Percentiles rank a stretch among this genome's conserved stretches.
phyloP scores from a whole-genome alignment of 139 green algal genomes.

The Trebouxia sp. region DNA sequence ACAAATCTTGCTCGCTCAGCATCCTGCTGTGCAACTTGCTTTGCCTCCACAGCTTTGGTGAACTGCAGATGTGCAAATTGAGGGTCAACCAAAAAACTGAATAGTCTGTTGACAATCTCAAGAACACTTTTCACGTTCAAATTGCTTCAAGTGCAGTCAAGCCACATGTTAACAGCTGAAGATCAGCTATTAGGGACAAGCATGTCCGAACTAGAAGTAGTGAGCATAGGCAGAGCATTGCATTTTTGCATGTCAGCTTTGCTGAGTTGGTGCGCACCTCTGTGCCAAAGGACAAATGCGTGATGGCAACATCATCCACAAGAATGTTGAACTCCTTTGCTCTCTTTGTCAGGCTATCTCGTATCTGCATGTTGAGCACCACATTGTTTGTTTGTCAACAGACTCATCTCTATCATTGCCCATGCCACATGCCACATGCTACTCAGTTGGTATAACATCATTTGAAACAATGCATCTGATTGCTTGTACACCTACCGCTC shows the following conservation, averaged over 20 bases:
- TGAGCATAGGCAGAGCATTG: neutral
- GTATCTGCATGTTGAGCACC: slow-evolving; percentile 49
- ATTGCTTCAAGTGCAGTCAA: neutral
- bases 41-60: slow-evolving; percentile 93
- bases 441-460: no score
- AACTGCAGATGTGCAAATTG: slow-evolving; percentile 65
- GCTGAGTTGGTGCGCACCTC: slow-evolving; percentile 81
- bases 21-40: slow-evolving; percentile 99
- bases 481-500: slow-evolving; percentile 45
- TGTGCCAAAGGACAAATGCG: slow-evolving; percentile 94
- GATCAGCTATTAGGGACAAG: neutral
- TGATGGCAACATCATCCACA: slow-evolving; percentile 98
- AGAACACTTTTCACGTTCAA: no score
- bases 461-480: neutral
- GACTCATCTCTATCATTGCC: no score
- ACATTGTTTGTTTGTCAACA: no score
- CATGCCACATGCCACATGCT: no score
- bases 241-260: neutral
- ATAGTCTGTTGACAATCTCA: no score
- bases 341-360: slow-evolving; percentile 73
- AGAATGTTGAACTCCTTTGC: slow-evolving; percentile 97
- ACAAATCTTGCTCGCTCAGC: slow-evolving; percentile 95
- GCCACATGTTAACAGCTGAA: neutral
- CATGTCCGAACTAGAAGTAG: neutral
- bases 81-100: no score